Evolutionary conservation across 768 basidiomycete species (phyloP).

Genomic region (Aureoboletus auriporus): DNA sequence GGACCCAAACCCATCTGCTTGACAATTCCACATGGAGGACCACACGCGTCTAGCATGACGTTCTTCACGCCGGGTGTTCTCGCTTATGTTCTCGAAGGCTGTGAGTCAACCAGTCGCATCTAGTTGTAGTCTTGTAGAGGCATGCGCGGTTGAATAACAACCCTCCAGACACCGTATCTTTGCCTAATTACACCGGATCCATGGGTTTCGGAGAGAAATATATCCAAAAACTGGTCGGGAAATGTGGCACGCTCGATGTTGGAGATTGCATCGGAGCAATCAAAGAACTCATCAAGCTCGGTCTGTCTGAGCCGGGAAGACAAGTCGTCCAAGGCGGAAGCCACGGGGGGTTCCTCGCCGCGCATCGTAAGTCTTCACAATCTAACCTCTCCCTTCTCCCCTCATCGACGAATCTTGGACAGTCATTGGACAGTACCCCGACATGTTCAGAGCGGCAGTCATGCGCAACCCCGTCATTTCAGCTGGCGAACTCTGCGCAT

Average conservation of each 20-base stretch:
- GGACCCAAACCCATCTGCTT: slow-evolving; percentile 41
- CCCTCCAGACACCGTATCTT: slow-evolving; percentile 48
- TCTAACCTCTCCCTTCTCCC: too few species aligned
- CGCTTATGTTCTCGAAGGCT: slow-evolving; percentile 56
- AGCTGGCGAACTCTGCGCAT: slow-evolving; percentile 47
- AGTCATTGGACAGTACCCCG: slow-evolving; percentile 65
- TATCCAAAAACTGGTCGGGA: slow-evolving; percentile 51
- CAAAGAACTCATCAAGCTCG: slow-evolving; percentile 45
- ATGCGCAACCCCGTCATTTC: slow-evolving; percentile 71
- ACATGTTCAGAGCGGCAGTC: slow-evolving; percentile 57
- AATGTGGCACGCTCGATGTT: slow-evolving; percentile 63
- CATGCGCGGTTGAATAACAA: not conserved
- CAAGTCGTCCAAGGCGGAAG: slow-evolving; percentile 61
- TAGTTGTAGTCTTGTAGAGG: not conserved
- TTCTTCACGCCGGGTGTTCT: slow-evolving; percentile 42
- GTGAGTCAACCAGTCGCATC: slow-evolving; percentile 35
- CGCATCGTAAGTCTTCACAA: slow-evolving; percentile 44
- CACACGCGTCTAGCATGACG: slow-evolving; percentile 47
- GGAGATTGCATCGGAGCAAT: slow-evolving; percentile 57
- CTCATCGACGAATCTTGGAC: not conserved
- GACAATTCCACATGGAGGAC: slow-evolving; percentile 59
- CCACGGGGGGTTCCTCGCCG: slow-evolving; percentile 65
- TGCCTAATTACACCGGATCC: slow-evolving; percentile 67
- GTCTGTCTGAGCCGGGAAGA: slow-evolving; percentile 48
- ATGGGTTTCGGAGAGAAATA: slow-evolving; percentile 61